Percentiles rank a stretch among this genome's conserved stretches.
These are phyloP conservation scores for Dictyophora rubrovolvata DNA, from an alignment of 768 basidiomycete species.

Conservation along the genomic window DNA sequence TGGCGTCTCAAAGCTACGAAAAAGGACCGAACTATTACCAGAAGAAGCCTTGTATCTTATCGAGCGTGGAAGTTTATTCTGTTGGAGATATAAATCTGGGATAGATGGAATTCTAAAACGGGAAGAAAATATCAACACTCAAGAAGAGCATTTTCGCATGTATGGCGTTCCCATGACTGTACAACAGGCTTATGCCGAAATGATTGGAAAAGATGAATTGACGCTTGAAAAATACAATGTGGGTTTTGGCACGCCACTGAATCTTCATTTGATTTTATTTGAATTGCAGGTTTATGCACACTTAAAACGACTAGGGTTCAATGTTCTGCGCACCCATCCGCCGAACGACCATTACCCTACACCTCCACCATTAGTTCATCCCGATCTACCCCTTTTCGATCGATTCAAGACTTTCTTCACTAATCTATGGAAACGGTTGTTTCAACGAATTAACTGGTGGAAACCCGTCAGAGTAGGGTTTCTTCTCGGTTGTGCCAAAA, in stretches of 20 bases:
- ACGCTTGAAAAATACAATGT: constrained; percentile 88
- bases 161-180: constrained; percentile 76
- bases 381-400: constrained; percentile 22
- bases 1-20: constrained; percentile 34
- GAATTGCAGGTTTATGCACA: constrained; percentile 74
- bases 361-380: constrained; percentile 25
- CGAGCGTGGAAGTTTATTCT: constrained; percentile 81
- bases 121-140: constrained; percentile 15
- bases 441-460: constrained; percentile 52
- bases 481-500: constrained; percentile 41
- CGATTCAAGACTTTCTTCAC: constrained; percentile 25
- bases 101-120: constrained; percentile 13
- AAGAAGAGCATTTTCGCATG: constrained; percentile 31
- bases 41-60: constrained; percentile 93
- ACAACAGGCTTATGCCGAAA: constrained; percentile 79
- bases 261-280: background rate
- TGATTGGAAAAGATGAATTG: constrained; percentile 71
- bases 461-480: constrained; percentile 39
- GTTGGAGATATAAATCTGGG: constrained; percentile 49
- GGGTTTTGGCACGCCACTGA: constrained; percentile 11
- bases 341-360: constrained; percentile 44
- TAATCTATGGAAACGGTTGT: constrained; percentile 20
- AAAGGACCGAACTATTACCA: constrained; percentile 76
- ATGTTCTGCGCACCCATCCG: constrained; percentile 64
- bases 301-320: constrained; percentile 85